Evolutionary conservation across 495 filamentous ascomycete genomes (phyloP).

Genomic region (Usnea hakonensis): DNA sequence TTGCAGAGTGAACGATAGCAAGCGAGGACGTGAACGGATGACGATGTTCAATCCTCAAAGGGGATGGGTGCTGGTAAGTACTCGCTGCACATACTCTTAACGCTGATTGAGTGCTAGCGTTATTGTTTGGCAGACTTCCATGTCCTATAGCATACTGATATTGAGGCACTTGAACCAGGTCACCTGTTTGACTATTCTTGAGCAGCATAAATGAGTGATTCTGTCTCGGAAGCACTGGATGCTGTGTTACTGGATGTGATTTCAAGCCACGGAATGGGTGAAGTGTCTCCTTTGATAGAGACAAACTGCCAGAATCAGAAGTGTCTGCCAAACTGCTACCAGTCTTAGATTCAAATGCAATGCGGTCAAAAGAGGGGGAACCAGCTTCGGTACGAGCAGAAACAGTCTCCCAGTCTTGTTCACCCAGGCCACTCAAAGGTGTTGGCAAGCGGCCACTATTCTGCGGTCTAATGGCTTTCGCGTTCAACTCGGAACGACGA

Average conservation of each 20-base stretch:
- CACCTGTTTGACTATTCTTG: constrained; percentile 18
- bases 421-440: constrained; percentile 3
- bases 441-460: constrained; percentile 8
- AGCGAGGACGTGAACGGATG: constrained; percentile 28
- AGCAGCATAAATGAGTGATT: constrained; percentile 19
- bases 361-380: neutral
- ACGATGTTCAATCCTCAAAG: constrained; percentile 19
- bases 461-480: constrained; percentile 3
- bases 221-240: constrained; percentile 19
- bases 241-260: neutral
- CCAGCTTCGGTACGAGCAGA: constrained; percentile 9
- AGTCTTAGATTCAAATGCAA: neutral
- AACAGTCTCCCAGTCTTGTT: constrained; percentile 21
- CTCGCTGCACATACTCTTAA: neutral
- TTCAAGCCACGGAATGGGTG: neutral
- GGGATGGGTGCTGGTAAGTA: constrained; percentile 27
- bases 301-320: constrained; percentile 16
- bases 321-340: constrained; percentile 19
- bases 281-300: constrained; percentile 1
- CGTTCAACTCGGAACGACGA: constrained; percentile 8
- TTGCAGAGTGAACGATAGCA: neutral
- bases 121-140: constrained; percentile 18
- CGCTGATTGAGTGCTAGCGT: constrained; percentile 1
- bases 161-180: constrained; percentile 17
- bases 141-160: constrained; percentile 16